These are phyloP conservation scores for Paxillus rubicundulus DNA, from an alignment of 768 basidiomycete genomes.

Conservation along the genomic window DNA sequence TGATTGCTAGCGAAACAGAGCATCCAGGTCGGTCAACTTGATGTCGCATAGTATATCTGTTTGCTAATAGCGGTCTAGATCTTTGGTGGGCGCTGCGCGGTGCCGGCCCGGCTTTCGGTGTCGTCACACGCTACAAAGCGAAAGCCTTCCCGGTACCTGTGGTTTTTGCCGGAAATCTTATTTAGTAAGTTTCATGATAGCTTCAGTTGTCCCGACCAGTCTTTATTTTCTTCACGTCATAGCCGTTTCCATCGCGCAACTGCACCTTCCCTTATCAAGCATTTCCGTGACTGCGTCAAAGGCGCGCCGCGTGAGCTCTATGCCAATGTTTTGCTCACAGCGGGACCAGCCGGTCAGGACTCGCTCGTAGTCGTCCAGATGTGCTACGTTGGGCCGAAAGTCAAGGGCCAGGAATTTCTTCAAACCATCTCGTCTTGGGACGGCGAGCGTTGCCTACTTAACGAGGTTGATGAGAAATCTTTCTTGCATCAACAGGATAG, in stretches of 20 bases:
- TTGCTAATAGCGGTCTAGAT: slow-evolving; percentile 42
- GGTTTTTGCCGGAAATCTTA: slow-evolving; percentile 88
- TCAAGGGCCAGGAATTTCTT: slow-evolving; percentile 72
- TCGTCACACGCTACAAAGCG: slow-evolving; percentile 87
- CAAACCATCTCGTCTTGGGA: slow-evolving; percentile 88
- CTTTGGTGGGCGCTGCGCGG: slow-evolving; percentile 88
- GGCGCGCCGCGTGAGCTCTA: slow-evolving; percentile 85
- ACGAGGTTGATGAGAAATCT: slow-evolving; percentile 88
- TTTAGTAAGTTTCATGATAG: slow-evolving; percentile 61
- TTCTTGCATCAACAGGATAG: slow-evolving; percentile 91
- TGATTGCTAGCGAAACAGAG: slow-evolving; percentile 70
- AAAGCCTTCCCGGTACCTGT: slow-evolving; percentile 87
- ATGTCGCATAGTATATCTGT: too few relatives aligned
- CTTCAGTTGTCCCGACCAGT: neutral
- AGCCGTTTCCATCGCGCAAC: slow-evolving; percentile 89
- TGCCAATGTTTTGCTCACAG: slow-evolving; percentile 86
- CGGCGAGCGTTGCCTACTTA: slow-evolving; percentile 80
- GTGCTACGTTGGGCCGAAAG: slow-evolving; percentile 79
- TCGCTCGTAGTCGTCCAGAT: slow-evolving; percentile 90
- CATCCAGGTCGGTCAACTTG: slow-evolving; percentile 53
- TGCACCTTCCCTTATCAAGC: slow-evolving; percentile 82
- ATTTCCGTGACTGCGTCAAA: slow-evolving; percentile 92
- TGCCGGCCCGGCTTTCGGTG: slow-evolving; percentile 78
- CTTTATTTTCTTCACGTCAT: slow-evolving; percentile 11
- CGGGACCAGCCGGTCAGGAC: slow-evolving; percentile 79